Evolutionary conservation across 768 basidiomycete genomes (phyloP).

Genomic region (Auriscalpium orientale): DNA sequence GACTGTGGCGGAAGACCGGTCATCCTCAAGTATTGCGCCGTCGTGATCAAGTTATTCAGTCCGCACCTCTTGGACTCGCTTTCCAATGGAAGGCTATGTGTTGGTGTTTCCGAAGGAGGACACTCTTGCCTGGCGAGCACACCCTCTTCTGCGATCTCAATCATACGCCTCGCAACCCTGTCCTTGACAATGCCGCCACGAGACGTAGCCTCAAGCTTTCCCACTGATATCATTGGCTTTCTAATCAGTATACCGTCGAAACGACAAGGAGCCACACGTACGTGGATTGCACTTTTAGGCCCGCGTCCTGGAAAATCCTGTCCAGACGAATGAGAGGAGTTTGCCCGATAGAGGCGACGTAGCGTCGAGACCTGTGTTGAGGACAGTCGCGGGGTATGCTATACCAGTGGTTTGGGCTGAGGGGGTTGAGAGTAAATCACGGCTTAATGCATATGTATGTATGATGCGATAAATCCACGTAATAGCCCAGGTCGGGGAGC

Average conservation of each 20-base stretch:
- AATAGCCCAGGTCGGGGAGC: no score
- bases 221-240: slow-evolving; percentile 43
- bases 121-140: slow-evolving; percentile 78
- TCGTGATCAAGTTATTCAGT: no score
- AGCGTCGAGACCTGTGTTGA: slow-evolving; percentile 75
- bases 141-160: slow-evolving; percentile 85
- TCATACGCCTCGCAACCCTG: slow-evolving; percentile 93
- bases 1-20: no score
- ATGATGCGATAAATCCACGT: no score
- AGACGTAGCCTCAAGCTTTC: slow-evolving; percentile 84
- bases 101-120: slow-evolving; percentile 87
- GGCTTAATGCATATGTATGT: no score
- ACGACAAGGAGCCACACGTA: slow-evolving; percentile 34
- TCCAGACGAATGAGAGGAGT: slow-evolving; percentile 88
- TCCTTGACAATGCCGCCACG: slow-evolving; percentile 95
- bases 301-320: slow-evolving; percentile 64
- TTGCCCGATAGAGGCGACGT: slow-evolving; percentile 48
- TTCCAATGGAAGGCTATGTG: not conserved
- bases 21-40: no score
- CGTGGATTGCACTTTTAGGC: slow-evolving; percentile 81
- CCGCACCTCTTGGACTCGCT: no score
- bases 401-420: slow-evolving; percentile 12
- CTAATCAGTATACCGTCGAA: not conserved
- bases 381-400: slow-evolving; percentile 34
- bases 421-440: no score